Evolutionary conservation across 2,329 filamentous ascomycete species (phyloP), one percentile per base, ranked within the genome.

Genomic region (Magnaporthiopsis incrustans): DNA sequence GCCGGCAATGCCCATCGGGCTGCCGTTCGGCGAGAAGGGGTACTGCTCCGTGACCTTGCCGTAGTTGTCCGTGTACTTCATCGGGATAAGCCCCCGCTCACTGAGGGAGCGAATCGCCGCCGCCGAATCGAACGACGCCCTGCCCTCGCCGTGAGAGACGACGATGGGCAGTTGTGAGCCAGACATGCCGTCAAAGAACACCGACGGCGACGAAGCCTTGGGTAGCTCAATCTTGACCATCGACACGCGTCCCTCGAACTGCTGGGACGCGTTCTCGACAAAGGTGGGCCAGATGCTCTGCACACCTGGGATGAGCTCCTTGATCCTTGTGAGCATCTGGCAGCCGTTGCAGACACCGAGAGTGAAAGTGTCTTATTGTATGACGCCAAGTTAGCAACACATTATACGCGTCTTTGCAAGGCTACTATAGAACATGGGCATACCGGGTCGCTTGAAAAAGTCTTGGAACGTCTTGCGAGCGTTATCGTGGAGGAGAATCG

Each of bases 301-400:
- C 0, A 92, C 86, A n/a, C 92, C 93, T 0, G 92, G 93, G 67
- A 97, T 96, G 63, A 97, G 80, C 66, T 89, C 86, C 72, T 91
- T 91, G 77, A 96, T 80, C 62, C 92, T 87, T 7, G 89, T 90
- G 57, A 98, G 81, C 86, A 98, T 96, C 77, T 99, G 95, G 74
- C 95, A 98, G 62, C 95, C 95, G 74, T 99, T 99, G 83, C 95
- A 98, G 44, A 98, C 92, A 70, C 95, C 95, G 0, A 99, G 83
- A 0, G 92, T 83, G 76, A 99, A 98, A 0, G 95, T 98, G 73
- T 97, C 92, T 57, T 12, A 8, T 32, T 18, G 11, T 35, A 22
- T 25, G 7, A 53, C 10, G 8, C 22, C 22, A 53, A 25, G 61
- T 57, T 14, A 62, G 61, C 27, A 14, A 22, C 18, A 57, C 8